Evolutionary conservation across 495 filamentous ascomycete species (phyloP).

Genomic region (Xylaria palmicola): DNA sequence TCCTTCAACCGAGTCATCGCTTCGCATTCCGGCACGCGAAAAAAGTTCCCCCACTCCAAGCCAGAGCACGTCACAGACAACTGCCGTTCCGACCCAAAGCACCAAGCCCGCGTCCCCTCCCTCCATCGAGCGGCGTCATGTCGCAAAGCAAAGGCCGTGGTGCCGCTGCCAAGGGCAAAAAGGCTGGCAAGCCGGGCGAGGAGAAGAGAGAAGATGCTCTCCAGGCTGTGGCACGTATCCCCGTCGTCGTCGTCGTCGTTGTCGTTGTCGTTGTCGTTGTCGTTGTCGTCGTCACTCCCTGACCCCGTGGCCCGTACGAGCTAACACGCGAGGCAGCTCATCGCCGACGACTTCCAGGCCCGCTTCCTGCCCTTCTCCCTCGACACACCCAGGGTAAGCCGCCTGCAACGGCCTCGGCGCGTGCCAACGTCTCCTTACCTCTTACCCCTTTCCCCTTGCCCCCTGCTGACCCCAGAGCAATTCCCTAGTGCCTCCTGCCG

Average conservation of each 20-base stretch:
- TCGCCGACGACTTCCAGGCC: slow-evolving; percentile 92
- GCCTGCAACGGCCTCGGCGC: not conserved
- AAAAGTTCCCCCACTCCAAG: not conserved
- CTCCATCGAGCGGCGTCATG: slow-evolving; percentile 27
- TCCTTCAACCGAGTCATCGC: slow-evolving; percentile 12
- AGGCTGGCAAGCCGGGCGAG: slow-evolving; percentile 46
- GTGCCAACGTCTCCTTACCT: not conserved
- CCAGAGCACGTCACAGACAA: no score
- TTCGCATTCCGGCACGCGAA: not conserved
- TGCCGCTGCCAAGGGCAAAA: slow-evolving; percentile 56
- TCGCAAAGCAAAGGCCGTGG: slow-evolving; percentile 46
- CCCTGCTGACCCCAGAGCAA: not conserved
- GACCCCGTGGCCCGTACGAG: no score
- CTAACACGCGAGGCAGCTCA: slow-evolving; percentile 50
- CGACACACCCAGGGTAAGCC: slow-evolving; percentile 76
- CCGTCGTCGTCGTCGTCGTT: not conserved
- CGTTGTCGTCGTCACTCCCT: not conserved
- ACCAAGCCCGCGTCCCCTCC: not conserved
- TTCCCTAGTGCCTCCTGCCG: slow-evolving; percentile 81
- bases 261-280: not conserved
- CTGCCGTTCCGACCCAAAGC: no score
- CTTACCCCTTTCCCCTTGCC: slow-evolving; percentile 6
- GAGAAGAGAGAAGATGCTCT: slow-evolving; percentile 81
- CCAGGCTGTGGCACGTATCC: slow-evolving; percentile 73
- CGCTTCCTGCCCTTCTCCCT: slow-evolving; percentile 86